Conservation (phyloP, 2,329 filamentous ascomycete genomes). For the Cytospora paraplurivora region DNA sequence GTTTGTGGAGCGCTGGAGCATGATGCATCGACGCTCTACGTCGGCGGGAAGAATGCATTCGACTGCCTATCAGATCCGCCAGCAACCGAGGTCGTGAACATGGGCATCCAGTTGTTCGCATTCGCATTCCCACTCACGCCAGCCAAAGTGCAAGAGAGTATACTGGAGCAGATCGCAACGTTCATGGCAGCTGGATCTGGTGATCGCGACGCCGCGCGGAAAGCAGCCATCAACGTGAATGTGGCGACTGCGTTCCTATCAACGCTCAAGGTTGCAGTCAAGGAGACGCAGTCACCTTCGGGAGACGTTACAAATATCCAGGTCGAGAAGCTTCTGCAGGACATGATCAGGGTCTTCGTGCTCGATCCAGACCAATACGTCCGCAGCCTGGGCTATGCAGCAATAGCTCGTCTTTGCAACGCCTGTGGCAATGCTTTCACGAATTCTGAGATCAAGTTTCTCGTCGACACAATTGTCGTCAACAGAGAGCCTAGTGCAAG, state of each 20-base stretch:
- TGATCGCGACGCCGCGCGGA: slow-evolving; percentile 83
- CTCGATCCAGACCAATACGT: slow-evolving; percentile 84
- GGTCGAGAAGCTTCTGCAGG: slow-evolving; percentile 83
- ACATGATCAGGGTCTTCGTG: slow-evolving; percentile 71
- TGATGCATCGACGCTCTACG: slow-evolving; percentile 81
- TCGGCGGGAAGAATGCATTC: slow-evolving; percentile 53
- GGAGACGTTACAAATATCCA: slow-evolving; percentile 74
- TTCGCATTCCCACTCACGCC: slow-evolving; percentile 88
- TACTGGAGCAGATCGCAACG: slow-evolving; percentile 88
- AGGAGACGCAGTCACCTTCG: slow-evolving; percentile 71
- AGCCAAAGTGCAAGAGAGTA: slow-evolving; percentile 91
- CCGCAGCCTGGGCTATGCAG: slow-evolving; percentile 81
- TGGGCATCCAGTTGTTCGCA: slow-evolving; percentile 90
- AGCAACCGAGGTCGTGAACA: slow-evolving; percentile 90
- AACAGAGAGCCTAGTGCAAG: slow-evolving; percentile 92
- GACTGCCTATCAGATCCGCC: slow-evolving; percentile 70
- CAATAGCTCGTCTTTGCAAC: slow-evolving; percentile 82
- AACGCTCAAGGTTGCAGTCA: slow-evolving; percentile 80
- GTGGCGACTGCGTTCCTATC: slow-evolving; percentile 79
- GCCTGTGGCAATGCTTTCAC: slow-evolving; percentile 86
- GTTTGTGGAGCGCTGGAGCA: slow-evolving; percentile 85
- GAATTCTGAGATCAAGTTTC: slow-evolving; percentile 78
- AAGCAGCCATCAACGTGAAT: slow-evolving; percentile 89
- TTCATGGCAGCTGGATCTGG: slow-evolving; percentile 80
- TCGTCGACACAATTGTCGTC: slow-evolving; percentile 91